Conservation (phyloP, 73 alveolate genomes). For the Symbiodinium pilosum region DNA sequence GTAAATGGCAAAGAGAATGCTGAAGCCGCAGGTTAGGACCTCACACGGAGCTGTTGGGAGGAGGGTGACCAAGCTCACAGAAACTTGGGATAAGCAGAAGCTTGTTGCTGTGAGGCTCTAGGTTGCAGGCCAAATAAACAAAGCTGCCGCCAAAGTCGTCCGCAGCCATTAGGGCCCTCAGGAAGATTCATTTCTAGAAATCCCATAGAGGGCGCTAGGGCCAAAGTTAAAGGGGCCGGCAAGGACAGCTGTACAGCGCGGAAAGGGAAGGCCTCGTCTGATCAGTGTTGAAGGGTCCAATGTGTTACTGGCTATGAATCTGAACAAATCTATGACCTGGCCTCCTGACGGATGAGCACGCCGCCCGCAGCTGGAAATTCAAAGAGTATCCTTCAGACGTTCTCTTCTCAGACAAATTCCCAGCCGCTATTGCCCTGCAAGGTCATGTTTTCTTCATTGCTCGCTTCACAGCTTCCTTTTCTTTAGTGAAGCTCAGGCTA, state of each 20-base stretch:
- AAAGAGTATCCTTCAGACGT: slow-evolving; percentile 77
- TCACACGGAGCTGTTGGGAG: no score
- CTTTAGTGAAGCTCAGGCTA: no score
- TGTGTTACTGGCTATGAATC: no score
- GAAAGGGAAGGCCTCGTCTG: slow-evolving; percentile 61
- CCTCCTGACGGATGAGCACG: slow-evolving; percentile 87
- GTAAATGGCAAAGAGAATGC: slow-evolving; percentile 77
- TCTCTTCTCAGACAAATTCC: no score
- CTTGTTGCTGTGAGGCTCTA: no score
- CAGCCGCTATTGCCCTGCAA: no score
- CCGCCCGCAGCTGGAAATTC: slow-evolving; percentile 90
- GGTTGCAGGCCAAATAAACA: slow-evolving; percentile 32
- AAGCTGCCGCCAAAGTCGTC: slow-evolving; percentile 87
- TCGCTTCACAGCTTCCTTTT: background rate
- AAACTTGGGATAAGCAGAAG: no score
- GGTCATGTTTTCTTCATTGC: no score
- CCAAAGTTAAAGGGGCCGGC: background rate
- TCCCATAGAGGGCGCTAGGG: background rate
- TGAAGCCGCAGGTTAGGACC: slow-evolving; percentile 81
- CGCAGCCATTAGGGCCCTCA: slow-evolving; percentile 87
- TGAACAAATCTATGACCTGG: no score
- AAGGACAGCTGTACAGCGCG: slow-evolving; percentile 85
- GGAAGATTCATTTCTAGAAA: background rate
- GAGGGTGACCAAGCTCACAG: no score
- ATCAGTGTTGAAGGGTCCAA: no score